These are phyloP conservation scores for Filosporella fistucella DNA, from an alignment of 495 filamentous ascomycete genomes.

Conservation along the genomic window DNA sequence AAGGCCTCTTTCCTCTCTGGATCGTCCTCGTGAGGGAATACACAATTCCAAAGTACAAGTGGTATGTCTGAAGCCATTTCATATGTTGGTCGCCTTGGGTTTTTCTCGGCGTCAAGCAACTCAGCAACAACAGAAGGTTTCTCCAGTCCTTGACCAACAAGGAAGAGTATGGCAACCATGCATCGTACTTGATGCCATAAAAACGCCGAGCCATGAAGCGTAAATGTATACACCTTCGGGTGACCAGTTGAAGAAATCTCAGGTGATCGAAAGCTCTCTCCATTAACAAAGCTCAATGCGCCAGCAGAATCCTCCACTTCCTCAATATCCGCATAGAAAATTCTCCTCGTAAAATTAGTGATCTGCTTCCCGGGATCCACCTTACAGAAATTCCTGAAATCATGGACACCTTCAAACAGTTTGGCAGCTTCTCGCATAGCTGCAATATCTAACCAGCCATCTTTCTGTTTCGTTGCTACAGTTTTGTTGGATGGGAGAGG, in stretches of 20 bases:
- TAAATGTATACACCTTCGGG: constrained; percentile 79
- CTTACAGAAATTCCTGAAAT: constrained; percentile 97
- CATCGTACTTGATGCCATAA: constrained; percentile 97
- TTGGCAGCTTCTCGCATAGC: constrained; percentile 81
- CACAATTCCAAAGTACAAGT: constrained; percentile 91
- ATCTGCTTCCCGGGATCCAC: constrained; percentile 83
- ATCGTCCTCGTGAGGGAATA: constrained; percentile 60
- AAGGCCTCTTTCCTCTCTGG: constrained; percentile 52
- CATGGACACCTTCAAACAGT: constrained; percentile 75
- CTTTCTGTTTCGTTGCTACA: constrained; percentile 20
- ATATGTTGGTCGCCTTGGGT: constrained; percentile 74
- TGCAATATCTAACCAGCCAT: constrained; percentile 68
- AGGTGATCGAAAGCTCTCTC: constrained; percentile 22
- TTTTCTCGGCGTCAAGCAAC: constrained; percentile 64
- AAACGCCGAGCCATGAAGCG: constrained; percentile 86
- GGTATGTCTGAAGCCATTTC: constrained; percentile 86
- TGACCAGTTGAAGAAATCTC: neutral
- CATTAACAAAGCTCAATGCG: constrained; percentile 36
- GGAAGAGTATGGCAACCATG: constrained; percentile 83
- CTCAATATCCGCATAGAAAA: constrained; percentile 73
- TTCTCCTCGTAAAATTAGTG: constrained; percentile 69
- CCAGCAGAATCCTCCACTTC: constrained; percentile 40
- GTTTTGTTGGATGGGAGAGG: neutral
- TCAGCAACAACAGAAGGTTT: constrained; percentile 62
- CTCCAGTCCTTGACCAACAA: constrained; percentile 89